Conservation (phyloP, 345 rosid species). For the Eucalyptus tenuipes region DNA sequence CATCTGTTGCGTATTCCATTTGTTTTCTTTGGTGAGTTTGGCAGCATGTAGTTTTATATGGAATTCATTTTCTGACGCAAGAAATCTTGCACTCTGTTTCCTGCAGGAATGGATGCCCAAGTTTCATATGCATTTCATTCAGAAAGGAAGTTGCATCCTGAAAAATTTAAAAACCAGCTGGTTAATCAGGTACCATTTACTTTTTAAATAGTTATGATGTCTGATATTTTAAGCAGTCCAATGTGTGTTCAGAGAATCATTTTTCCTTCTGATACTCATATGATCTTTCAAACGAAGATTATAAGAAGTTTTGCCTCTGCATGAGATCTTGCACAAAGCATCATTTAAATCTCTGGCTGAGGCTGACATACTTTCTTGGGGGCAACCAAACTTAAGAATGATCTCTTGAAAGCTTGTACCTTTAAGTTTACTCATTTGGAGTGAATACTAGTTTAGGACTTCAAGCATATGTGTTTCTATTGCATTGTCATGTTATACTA, state of each 20-base stretch:
- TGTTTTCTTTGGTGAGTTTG: not conserved
- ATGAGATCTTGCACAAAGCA: not conserved
- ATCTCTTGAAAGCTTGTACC: not conserved
- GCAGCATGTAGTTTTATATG: not conserved
- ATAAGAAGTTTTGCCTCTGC: not conserved
- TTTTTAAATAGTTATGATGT: not conserved
- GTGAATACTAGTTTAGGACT: not conserved
- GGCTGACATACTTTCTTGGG: not conserved
- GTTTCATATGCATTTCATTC: slow-evolving; percentile 69
- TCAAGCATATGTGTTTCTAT: not conserved
- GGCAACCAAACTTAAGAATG: not conserved
- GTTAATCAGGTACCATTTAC: slow-evolving; percentile 34
- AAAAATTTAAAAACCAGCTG: slow-evolving; percentile 57
- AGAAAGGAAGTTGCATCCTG: slow-evolving; percentile 56
- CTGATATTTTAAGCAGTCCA: not conserved
- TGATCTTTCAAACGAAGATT: not conserved
- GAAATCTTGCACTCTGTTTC: not conserved
- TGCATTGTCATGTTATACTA: not conserved
- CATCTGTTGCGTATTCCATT: not conserved
- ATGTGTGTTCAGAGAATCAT: not conserved
- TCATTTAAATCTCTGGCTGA: not conserved
- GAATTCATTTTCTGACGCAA: not conserved
- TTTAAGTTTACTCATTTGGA: not conserved
- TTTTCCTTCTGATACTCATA: not conserved
- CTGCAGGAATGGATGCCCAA: slow-evolving; percentile 72